phyloP scores from a whole-genome alignment of 2,329 filamentous ascomycete species.

The Tolypocladium album region DNA sequence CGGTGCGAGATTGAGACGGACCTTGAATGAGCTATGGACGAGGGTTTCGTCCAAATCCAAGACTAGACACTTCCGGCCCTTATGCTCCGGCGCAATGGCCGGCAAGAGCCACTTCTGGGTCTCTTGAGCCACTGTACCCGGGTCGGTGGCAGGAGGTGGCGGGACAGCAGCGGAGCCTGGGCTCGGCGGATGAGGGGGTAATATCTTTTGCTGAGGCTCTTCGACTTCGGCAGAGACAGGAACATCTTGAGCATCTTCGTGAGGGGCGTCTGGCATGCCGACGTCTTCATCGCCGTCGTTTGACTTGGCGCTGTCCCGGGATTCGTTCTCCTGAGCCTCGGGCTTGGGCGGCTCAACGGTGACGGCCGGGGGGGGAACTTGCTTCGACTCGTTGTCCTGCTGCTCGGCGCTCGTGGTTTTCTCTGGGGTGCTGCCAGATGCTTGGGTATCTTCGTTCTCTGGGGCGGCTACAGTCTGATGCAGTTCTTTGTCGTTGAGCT shows the following conservation, averaged over 20 bases:
- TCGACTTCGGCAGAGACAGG: slow-evolving; percentile 25
- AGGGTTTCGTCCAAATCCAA: slow-evolving; percentile 93
- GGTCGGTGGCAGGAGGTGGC: slow-evolving; percentile 28
- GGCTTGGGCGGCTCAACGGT: slow-evolving; percentile 32
- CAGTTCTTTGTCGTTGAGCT: slow-evolving; percentile 39
- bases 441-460: slow-evolving; percentile 31
- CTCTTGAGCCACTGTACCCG: slow-evolving; percentile 29
- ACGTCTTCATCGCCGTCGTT: slow-evolving; percentile 49
- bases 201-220: slow-evolving; percentile 18
- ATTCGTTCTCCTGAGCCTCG: slow-evolving; percentile 12
- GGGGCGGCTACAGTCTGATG: slow-evolving; percentile 21
- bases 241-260: slow-evolving; percentile 37
- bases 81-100: slow-evolving; percentile 67
- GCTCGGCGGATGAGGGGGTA: slow-evolving; percentile 36
- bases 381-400: slow-evolving; percentile 36
- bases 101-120: slow-evolving; percentile 63
- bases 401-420: slow-evolving; percentile 29
- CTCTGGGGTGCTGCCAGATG: slow-evolving; percentile 34
- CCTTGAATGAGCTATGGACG: slow-evolving; percentile 98
- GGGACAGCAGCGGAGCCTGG: slow-evolving; percentile 29
- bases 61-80: slow-evolving; percentile 87
- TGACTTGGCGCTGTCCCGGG: slow-evolving; percentile 20
- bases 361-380: slow-evolving; percentile 24
- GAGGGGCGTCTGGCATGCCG: slow-evolving; percentile 54
- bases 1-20: slow-evolving; percentile 25